These are phyloP conservation scores for Corylus heterophylla DNA, from an alignment of 306 rosid genomes.

Conservation along the genomic window DNA sequence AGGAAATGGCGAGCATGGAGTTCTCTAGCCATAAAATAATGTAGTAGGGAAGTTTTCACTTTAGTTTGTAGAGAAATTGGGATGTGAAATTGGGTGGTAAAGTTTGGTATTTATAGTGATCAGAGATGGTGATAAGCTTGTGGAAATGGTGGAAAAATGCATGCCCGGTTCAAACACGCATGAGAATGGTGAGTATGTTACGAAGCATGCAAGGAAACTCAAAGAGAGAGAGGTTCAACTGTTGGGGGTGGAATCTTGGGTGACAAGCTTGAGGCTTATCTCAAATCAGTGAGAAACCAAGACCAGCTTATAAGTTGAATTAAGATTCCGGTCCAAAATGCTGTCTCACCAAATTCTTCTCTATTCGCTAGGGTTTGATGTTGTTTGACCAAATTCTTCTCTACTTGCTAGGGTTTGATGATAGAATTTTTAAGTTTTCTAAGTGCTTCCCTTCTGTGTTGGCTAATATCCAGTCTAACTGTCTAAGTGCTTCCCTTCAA, in stretches of 20 bases:
- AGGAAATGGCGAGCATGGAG: constrained; percentile 5
- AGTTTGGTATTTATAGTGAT: neutral
- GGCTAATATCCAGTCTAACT: neutral
- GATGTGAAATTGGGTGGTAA: neutral
- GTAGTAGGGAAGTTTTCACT: neutral
- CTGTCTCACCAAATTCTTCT: neutral
- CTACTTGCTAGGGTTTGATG: neutral
- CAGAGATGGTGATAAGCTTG: neutral
- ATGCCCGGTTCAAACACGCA: neutral
- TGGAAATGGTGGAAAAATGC: neutral
- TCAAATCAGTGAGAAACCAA: neutral
- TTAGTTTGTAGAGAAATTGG: neutral
- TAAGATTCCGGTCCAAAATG: neutral
- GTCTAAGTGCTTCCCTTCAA: too few relatives aligned
- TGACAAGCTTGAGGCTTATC: neutral
- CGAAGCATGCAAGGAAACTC: constrained; percentile 2
- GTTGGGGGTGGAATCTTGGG: neutral
- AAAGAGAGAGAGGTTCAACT: neutral
- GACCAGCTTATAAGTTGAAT: neutral
- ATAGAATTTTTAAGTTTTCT: too few relatives aligned
- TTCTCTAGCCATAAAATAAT: neutral
- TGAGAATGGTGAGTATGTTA: neutral
- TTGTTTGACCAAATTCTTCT: neutral
- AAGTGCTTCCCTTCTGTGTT: neutral
- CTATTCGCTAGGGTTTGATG: neutral